Evolutionary conservation across 345 rosid genomes (phyloP), one percentile per base, ranked within the genome.

Genomic region (Hirschfeldia incana): DNA sequence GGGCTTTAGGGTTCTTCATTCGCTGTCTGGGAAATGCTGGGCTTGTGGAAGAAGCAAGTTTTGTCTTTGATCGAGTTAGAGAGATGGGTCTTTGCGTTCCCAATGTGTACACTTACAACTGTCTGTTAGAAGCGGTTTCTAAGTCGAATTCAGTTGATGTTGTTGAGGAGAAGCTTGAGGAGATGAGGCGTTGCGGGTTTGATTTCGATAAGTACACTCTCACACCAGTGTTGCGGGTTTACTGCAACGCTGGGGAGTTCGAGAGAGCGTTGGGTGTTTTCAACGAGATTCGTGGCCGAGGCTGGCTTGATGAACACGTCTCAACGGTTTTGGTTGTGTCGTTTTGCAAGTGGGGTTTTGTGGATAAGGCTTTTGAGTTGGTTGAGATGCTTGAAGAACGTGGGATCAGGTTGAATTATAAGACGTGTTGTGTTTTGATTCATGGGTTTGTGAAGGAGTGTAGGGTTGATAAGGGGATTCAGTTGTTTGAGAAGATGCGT

Each of bases 11-110:
- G 4, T 91, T 81, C 72, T 80, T 94, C 0, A 61, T 94, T 75
- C 81, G 98, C 84, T 91, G 97, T 83, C 81, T 94, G 85, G 94
- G 97, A 37, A 73, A 73, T 81, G 85, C 82, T 32, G 93, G 97
- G 3, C 73, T 92, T 81, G 86, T 75, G 68, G 88, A 84, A 53
- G 97, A 89, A 75, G 98, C 93, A 62, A 88, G 83, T 69, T 49
- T 0, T 37, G 80, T 94, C 82, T 90, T 94, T 84, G 93, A 90
- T 87, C 85, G 82, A 80, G 82, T 81, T 73, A 82, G 78, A 85
- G 69, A 36, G 73, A 51, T 42, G 74, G 94, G 92, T 70, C 85
- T 87, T 64, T 94, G 98, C 49, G 79, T 81, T 5, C 98, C 92
- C 1, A 89, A 86, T 85, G 72, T 33, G 34, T 94, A 94, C 73